Conservation (phyloP, 352 stramenopile genomes). For the Pythium pyrilobum region DNA sequence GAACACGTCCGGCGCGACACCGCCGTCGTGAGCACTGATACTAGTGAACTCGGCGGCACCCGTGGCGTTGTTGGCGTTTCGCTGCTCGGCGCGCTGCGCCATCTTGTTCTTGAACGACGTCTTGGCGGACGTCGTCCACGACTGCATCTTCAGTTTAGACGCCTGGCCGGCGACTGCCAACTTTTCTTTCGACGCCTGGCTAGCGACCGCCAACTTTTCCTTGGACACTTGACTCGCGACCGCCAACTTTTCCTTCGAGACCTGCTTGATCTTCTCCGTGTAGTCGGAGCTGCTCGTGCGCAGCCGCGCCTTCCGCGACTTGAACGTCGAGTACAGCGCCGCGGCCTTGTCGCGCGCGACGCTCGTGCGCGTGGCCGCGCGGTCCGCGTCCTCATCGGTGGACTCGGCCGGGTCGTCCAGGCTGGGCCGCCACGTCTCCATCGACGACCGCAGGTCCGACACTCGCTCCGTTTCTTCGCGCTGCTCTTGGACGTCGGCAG, state of each 20-base stretch:
- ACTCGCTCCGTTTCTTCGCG: not conserved
- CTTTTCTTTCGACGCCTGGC: conserved; percentile 10
- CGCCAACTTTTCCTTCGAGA: conserved; percentile 8
- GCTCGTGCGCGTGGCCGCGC: not conserved
- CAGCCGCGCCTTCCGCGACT: conserved; percentile 8
- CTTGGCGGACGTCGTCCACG: conserved; percentile 12
- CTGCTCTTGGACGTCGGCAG: not conserved
- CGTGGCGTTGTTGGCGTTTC: not conserved
- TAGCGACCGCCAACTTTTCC: conserved; percentile 13
- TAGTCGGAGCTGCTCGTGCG: conserved; percentile 21
- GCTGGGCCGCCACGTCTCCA: conserved; percentile 20
- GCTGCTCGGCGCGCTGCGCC: conserved; percentile 15
- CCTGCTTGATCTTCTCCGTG: conserved; percentile 20
- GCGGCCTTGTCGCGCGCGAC: conserved; percentile 9
- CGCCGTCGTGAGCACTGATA: not conserved
- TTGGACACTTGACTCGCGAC: conserved; percentile 18
- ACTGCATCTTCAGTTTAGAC: conserved; percentile 22
- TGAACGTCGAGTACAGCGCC: conserved; percentile 14
- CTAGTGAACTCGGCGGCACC: not conserved
- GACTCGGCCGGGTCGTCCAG: conserved; percentile 15
- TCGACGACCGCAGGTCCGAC: conserved; percentile 10
- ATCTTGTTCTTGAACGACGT: conserved; percentile 18
- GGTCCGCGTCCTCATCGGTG: conserved; percentile 10
- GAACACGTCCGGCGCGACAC: conserved; percentile 1
- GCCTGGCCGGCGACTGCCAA: conserved; percentile 12